These are phyloP conservation scores for Cercospora beticola DNA, from an alignment of 2,329 filamentous ascomycete species.

Conservation along the genomic window DNA sequence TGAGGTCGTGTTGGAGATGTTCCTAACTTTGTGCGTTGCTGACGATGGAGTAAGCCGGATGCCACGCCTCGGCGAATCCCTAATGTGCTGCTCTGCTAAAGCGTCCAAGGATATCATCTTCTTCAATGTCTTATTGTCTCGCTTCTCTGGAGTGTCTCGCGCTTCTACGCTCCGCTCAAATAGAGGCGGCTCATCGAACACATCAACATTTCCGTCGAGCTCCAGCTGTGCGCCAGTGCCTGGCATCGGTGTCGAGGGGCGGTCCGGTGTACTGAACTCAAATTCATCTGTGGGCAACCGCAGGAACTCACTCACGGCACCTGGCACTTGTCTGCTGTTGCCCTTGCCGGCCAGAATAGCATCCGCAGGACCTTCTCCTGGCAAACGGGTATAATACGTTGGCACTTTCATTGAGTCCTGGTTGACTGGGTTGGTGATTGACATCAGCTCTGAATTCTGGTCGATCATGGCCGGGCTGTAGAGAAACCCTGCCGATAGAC, in stretches of 20 bases:
- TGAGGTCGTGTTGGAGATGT: conserved; percentile 12
- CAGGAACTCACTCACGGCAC: conserved; percentile 14
- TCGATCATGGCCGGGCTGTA: conserved; percentile 10
- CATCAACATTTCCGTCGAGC: conserved; percentile 26
- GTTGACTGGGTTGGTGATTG: conserved; percentile 14
- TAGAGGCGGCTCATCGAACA: conserved; percentile 20
- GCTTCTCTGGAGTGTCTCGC: conserved; percentile 19
- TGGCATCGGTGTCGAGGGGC: conserved; percentile 27
- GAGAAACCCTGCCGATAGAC: conserved; percentile 24
- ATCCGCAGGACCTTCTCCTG: conserved; percentile 12
- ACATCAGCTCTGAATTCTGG: conserved; percentile 14
- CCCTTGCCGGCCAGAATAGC: background rate
- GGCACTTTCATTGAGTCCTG: conserved; percentile 12
- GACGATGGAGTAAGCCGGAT: conserved; percentile 7
- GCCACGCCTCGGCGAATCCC: conserved; percentile 6
- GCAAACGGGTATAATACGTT: conserved; percentile 18
- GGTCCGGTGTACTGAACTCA: conserved; percentile 9
- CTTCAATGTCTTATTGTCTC: conserved; percentile 23
- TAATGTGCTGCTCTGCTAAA: conserved; percentile 24
- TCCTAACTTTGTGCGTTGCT: background rate
- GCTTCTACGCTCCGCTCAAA: conserved; percentile 34
- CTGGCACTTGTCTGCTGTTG: background rate
- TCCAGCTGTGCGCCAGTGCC: conserved; percentile 23
- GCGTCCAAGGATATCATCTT: conserved; percentile 33
- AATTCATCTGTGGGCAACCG: conserved; percentile 17